phyloP scores from a whole-genome alignment of 2,329 filamentous ascomycete genomes.

The Esteya vermicola region DNA sequence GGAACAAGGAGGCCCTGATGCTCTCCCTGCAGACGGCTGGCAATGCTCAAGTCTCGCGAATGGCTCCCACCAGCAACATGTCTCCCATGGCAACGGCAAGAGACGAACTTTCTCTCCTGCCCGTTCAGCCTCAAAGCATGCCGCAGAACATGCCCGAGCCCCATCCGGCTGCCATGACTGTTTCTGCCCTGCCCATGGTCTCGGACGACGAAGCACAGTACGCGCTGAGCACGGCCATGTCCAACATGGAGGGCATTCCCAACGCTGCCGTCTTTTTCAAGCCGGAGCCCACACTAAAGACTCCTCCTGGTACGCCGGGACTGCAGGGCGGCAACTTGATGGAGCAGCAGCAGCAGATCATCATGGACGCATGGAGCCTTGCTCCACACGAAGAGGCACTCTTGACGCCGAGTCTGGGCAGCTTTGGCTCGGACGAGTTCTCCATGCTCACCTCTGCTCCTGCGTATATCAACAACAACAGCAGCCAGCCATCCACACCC shows the following conservation, averaged over 20 bases:
- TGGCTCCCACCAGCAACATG: neutral
- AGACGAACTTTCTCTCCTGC: too few relatives aligned
- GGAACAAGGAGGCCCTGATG: slow-evolving; percentile 27
- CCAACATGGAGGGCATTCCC: too few relatives aligned
- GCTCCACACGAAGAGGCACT: slow-evolving; percentile 32
- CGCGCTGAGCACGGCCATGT: neutral
- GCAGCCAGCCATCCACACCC: slow-evolving; percentile 34
- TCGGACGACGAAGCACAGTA: slow-evolving; percentile 4
- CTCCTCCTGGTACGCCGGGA: slow-evolving; percentile 7
- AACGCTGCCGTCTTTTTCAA: slow-evolving; percentile 3
- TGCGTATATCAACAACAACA: slow-evolving; percentile 30
- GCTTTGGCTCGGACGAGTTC: slow-evolving; percentile 31
- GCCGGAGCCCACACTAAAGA: slow-evolving; percentile 3
- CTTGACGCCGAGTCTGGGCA: slow-evolving; percentile 29
- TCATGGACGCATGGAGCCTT: slow-evolving; percentile 15
- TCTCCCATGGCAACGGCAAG: neutral
- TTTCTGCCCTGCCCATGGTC: neutral
- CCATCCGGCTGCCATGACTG: too few relatives aligned
- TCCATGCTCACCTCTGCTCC: slow-evolving; percentile 23
- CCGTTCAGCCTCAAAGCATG: too few relatives aligned
- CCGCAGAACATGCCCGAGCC: too few relatives aligned
- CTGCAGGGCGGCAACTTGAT: neutral
- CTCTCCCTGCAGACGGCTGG: slow-evolving; percentile 19
- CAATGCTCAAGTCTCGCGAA: slow-evolving; percentile 21
- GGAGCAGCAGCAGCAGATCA: neutral